Evolutionary conservation across 2,329 filamentous ascomycete genomes (phyloP), one percentile per base, ranked within the genome.

Genomic region (Aspergillus nomiae): DNA sequence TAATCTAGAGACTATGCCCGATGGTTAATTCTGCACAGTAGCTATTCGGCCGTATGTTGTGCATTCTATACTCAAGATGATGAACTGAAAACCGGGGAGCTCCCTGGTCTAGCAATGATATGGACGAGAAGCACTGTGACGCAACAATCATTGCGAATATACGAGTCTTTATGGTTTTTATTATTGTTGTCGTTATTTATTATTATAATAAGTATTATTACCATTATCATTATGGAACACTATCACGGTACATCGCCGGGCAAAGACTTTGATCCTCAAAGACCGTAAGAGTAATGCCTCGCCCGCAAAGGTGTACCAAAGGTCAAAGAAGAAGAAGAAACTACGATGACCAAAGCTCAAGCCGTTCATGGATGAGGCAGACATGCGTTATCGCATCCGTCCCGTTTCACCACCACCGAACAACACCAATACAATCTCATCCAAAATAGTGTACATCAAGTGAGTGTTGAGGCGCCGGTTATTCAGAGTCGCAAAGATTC

Each of bases 401-500:
- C 57, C 62, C 24, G 54, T 30, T 43, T 74, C 68, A 41, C 65
- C 67, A 56, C 66, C 70, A 8, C 78, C 84, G 77, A 92, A 92
- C 60, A 92, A 74, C 34, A 90, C 83, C 59, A 86, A 82, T 38
- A 92, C 79, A 58, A 92, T 76, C 77, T 92, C 90, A 75, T 92
- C 90, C 64, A 92, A 75, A 62, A 92, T 84, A 2, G 88, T 90
- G 75, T 90, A 92, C 21, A 86, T 84, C 55, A 92, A 77, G 76
- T 92, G 90, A 55, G 88, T 84, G 76, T 98, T 97, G 69, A 99
- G 82, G 67, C 92, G 85, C 63, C 88, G 85, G 78, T 98, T 99
- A 77, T 99, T 99, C 69, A 98, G 82, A 53, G 92, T 93, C 11
- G 93, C 94, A 81, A 96, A 92, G 55, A 98, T 87, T 71, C 94